phyloP scores from a whole-genome alignment of 108 stramenopile species.

The Fistulifera pelliculosa region DNA sequence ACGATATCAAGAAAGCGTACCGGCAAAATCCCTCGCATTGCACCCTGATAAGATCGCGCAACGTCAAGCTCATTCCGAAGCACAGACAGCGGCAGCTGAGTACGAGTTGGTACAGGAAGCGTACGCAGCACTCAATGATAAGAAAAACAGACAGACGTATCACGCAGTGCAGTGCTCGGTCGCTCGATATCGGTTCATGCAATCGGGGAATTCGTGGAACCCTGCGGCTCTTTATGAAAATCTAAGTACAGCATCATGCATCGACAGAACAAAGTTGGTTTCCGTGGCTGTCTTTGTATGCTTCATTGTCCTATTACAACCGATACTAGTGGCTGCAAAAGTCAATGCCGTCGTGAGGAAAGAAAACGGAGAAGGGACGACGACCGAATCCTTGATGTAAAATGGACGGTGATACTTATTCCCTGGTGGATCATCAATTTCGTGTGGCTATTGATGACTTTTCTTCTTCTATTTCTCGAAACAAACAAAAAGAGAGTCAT shows the following conservation, averaged over 20 bases:
- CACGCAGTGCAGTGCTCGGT: constrained; percentile 17
- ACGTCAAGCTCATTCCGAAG: constrained; percentile 43
- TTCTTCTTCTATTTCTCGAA: constrained; percentile 10
- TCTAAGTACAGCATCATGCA: constrained; percentile 33
- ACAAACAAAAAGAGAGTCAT: constrained; percentile 18
- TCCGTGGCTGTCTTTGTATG: constrained; percentile 17
- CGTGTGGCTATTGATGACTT: background rate
- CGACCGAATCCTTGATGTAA: constrained; percentile 34
- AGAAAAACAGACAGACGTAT: constrained; percentile 49
- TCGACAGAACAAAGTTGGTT: constrained; percentile 54
- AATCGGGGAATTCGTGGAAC: constrained; percentile 31
- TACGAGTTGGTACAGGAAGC: constrained; percentile 77
- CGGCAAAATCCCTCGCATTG: constrained; percentile 48
- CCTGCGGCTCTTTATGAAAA: constrained; percentile 54
- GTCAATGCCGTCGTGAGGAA: constrained; percentile 50
- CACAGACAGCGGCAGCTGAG: constrained; percentile 37
- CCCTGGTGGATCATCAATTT: constrained; percentile 53
- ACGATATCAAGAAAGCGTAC: constrained; percentile 79
- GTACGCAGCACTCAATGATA: constrained; percentile 27
- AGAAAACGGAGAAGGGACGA: constrained; percentile 6
- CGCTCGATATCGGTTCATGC: constrained; percentile 31
- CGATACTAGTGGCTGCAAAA: constrained; percentile 67
- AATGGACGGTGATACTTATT: constrained; percentile 47
- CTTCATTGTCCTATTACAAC: constrained; percentile 49
- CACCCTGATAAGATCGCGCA: constrained; percentile 83